These are phyloP conservation scores for Podospora tetraspora DNA, from an alignment of 495 filamentous ascomycete genomes.

Conservation along the genomic window DNA sequence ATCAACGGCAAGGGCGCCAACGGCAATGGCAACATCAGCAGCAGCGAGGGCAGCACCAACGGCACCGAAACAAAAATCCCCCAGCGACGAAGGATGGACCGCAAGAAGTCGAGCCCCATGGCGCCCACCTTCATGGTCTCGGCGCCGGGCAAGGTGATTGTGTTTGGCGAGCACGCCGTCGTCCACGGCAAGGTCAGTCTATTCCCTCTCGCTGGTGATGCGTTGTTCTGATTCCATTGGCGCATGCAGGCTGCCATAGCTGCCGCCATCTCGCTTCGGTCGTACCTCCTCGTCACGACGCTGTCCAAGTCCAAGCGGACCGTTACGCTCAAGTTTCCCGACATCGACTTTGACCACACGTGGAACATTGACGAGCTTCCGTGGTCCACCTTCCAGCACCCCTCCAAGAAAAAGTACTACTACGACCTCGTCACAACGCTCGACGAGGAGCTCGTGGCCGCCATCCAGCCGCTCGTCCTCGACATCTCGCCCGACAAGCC, in stretches of 20 bases:
- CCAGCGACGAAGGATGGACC: constrained; percentile 31
- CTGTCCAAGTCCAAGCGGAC: constrained; percentile 80
- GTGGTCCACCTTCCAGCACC: constrained; percentile 72
- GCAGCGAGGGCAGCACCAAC: constrained; percentile 20
- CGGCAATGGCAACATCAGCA: constrained; percentile 21
- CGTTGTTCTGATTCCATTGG: constrained; percentile 3
- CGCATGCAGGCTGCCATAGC: constrained; percentile 73
- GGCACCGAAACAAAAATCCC: constrained; percentile 15
- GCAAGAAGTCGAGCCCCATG: constrained; percentile 54
- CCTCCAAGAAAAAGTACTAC: constrained; percentile 86
- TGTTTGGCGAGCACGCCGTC: constrained; percentile 94
- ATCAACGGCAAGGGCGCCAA: constrained; percentile 22
- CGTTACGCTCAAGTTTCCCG: constrained; percentile 79
- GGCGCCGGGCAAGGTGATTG: constrained; percentile 94
- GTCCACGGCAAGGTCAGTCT: constrained; percentile 76
- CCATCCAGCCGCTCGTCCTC: constrained; percentile 69
- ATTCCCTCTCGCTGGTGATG: not conserved
- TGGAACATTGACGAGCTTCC: constrained; percentile 90
- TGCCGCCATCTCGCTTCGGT: constrained; percentile 87
- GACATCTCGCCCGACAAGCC: constrained; percentile 59
- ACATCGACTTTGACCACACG: constrained; percentile 77
- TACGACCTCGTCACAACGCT: constrained; percentile 81
- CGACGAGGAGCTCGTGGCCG: constrained; percentile 71
- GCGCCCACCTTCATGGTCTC: constrained; percentile 95
- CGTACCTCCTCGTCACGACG: constrained; percentile 89